Evolutionary conservation across 2,329 filamentous ascomycete species (phyloP), one percentile per base, ranked within the genome.

Genomic region (Lithohypha guttulata): DNA sequence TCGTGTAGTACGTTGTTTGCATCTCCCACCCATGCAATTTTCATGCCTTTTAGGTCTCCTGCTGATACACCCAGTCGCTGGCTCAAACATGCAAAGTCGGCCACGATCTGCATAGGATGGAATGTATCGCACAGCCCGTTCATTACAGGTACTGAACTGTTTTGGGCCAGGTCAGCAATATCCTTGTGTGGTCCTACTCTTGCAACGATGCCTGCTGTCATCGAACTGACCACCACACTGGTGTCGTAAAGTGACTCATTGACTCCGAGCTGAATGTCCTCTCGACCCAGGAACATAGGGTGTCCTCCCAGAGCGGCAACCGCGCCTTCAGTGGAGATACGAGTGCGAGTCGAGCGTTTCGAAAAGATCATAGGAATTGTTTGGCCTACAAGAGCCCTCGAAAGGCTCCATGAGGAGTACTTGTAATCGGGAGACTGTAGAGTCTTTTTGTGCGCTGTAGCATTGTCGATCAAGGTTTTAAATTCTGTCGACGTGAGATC

Each of bases 1-100:
- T 98, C 89, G 56, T 87, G 95, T 17, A 96, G 75, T 19, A 98
- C 89, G 53, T 98, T 98, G 66, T 96, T 98, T 8, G 86, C 85
- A 58, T 98, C 89, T 38, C 89, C 89, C 31, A 98, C 71, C 91
- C 91, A 98, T 11, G 91, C 89, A 45, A 96, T 75, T 64, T 94
- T 96, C 53, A 94, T 62, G 1, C 85, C 84, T 50, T 84, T 74
- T 3, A 93, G 68, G 1, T 84, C 82, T 6, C 56, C 56, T 34
- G 59, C 60, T 18, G 69, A 65, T 1, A 73, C 70, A 1, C 25
- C 33, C 59, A 87, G 85, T 2, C 71, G 68, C 64, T 96, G 89
- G 57, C 83, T 71, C 37, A 98, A 79, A 19, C 91, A 96, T 44
- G 94, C 71, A 61, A 89, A 89, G 62, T 98, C 91, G 52, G 91